phyloP scores from a whole-genome alignment of 1,284 basidiomycete species.

The Bjerkandera adusta region DNA sequence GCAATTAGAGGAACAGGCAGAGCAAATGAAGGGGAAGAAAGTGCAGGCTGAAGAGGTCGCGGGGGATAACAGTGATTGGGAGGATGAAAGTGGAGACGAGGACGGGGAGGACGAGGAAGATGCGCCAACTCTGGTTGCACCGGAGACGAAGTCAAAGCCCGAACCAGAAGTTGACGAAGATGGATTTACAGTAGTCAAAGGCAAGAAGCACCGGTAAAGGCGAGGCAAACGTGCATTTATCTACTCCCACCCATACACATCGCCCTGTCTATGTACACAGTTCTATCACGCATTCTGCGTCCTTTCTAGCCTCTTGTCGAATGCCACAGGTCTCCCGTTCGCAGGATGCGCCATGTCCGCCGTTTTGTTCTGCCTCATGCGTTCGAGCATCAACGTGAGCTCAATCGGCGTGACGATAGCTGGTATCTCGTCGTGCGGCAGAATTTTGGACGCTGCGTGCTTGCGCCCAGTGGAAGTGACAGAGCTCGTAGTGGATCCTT shows the following conservation, averaged over 20 bases:
- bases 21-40: slow-evolving; percentile 56
- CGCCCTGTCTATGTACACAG: not conserved
- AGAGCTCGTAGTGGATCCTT: slow-evolving; percentile 22
- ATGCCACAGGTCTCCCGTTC: slow-evolving; percentile 44
- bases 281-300: slow-evolving; percentile 57
- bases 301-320: slow-evolving; percentile 70
- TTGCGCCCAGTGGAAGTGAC: slow-evolving; percentile 12
- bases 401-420: slow-evolving; percentile 49
- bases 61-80: slow-evolving; percentile 40
- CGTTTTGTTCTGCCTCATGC: slow-evolving; percentile 69
- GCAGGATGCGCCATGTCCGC: slow-evolving; percentile 57
- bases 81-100: slow-evolving; percentile 38
- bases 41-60: slow-evolving; percentile 45
- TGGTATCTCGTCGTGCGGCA: not conserved
- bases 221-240: not conserved
- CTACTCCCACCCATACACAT: not conserved
- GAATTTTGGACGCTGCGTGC: slow-evolving; percentile 20
- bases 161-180: slow-evolving; percentile 84
- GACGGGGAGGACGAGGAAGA: slow-evolving; percentile 49
- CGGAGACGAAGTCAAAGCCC: slow-evolving; percentile 33
- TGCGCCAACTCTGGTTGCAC: slow-evolving; percentile 52
- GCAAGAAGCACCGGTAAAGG: slow-evolving; percentile 37
- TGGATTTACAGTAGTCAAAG: slow-evolving; percentile 81
- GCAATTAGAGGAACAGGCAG: slow-evolving; percentile 62
- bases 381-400: slow-evolving; percentile 51